These are phyloP conservation scores for Tetrapyrgos nigripes DNA, from an alignment of 1,284 basidiomycete genomes.

Conservation along the genomic window DNA sequence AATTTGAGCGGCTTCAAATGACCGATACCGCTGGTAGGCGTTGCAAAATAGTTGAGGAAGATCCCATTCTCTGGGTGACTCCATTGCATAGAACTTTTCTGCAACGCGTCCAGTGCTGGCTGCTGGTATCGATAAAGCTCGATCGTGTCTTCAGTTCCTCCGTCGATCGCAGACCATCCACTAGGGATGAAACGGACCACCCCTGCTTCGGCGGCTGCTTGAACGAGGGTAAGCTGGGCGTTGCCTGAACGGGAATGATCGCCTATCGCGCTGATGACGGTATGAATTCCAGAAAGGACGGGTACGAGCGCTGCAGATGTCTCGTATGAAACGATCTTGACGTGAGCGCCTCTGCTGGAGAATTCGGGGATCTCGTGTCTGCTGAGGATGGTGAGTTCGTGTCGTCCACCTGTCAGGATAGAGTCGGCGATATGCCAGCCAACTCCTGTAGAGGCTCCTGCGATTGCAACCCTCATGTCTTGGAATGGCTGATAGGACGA, in stretches of 20 bases:
- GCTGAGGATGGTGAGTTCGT: conserved; percentile 7
- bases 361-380: conserved; percentile 1
- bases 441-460: conserved; percentile 8
- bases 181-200: conserved; percentile 12
- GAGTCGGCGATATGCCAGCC: conserved; percentile 12
- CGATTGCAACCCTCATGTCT: conserved; percentile 14
- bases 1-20: conserved; percentile 14
- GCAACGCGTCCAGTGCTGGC: conserved; percentile 9
- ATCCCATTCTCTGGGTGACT: conserved; percentile 10
- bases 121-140: conserved; percentile 15
- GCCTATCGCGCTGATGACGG: conserved; percentile 14
- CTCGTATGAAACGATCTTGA: conserved; percentile 3
- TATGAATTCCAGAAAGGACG: conserved; percentile 11
- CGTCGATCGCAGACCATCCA: conserved; percentile 12
- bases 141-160: conserved; percentile 2
- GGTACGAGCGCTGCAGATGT: not conserved
- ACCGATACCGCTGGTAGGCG: not conserved
- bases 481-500: too few species aligned
- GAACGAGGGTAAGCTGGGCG: conserved; percentile 9
- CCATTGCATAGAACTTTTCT: conserved; percentile 8
- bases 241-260: conserved; percentile 9
- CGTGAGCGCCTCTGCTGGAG: not conserved
- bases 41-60: conserved; percentile 15
- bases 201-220: conserved; percentile 2
- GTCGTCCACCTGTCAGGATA: conserved; percentile 3